phyloP scores from a whole-genome alignment of 352 stramenopile genomes.

The Globisporangium ultimum region DNA sequence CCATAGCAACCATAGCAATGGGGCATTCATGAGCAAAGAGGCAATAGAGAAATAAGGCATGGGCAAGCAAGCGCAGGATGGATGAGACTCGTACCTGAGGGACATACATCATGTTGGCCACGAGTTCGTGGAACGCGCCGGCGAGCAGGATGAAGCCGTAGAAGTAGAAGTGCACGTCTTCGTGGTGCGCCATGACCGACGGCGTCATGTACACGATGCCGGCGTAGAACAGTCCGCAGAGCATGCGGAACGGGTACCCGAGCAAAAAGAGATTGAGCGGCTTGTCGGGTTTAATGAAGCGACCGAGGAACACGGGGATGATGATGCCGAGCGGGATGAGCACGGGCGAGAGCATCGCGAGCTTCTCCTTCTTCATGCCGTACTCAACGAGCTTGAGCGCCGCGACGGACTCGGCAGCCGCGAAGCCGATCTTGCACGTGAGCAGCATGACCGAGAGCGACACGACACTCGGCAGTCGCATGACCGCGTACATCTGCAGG shows the following conservation, averaged over 20 bases:
- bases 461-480: conserved; percentile 84
- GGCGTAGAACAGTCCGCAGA: conserved; percentile 81
- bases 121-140: conserved; percentile 78
- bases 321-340: conserved; percentile 88
- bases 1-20: neutral
- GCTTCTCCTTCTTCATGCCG: conserved; percentile 91
- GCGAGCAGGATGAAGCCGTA: conserved; percentile 71
- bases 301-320: conserved; percentile 78
- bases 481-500: conserved; percentile 83
- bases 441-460: conserved; percentile 87
- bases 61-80: neutral
- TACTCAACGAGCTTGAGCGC: conserved; percentile 93
- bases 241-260: conserved; percentile 85
- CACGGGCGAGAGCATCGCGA: conserved; percentile 84
- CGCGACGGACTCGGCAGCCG: conserved; percentile 86
- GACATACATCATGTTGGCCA: conserved; percentile 92
- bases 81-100: conserved; percentile 48
- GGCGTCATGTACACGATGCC: conserved; percentile 79
- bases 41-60: no score
- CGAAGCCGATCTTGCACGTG: conserved; percentile 91
- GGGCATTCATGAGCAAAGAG: no score
- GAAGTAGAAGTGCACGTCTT: conserved; percentile 74
- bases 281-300: conserved; percentile 63
- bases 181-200: conserved; percentile 69
- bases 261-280: conserved; percentile 75